These are phyloP conservation scores for Russula lepida DNA, from an alignment of 768 basidiomycete genomes.

Conservation along the genomic window DNA sequence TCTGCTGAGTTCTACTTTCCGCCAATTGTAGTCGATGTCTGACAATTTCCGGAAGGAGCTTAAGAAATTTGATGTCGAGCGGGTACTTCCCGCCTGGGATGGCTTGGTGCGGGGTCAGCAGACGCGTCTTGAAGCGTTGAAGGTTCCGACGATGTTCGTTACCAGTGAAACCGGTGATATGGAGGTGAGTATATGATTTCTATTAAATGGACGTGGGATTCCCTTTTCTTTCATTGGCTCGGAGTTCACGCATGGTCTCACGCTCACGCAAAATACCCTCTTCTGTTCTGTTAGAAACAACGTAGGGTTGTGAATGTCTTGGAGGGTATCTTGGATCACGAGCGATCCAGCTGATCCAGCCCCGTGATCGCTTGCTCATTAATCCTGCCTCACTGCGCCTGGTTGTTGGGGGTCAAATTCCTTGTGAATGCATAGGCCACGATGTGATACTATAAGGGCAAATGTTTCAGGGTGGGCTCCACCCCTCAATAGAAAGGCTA, in stretches of 20 bases:
- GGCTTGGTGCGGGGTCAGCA: slow-evolving; percentile 67
- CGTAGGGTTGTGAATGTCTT: slow-evolving; percentile 62
- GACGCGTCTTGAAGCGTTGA: slow-evolving; percentile 44
- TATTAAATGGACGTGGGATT: not conserved
- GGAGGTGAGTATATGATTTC: slow-evolving; percentile 40
- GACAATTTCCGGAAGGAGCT: slow-evolving; percentile 59
- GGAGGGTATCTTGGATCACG: slow-evolving; percentile 39
- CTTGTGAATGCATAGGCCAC: not conserved
- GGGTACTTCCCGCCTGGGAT: slow-evolving; percentile 70
- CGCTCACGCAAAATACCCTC: not conserved
- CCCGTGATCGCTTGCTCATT: slow-evolving; percentile 2
- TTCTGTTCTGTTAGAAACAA: slow-evolving; percentile 43
- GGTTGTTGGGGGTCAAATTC: not conserved
- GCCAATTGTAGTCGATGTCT: slow-evolving; percentile 47
- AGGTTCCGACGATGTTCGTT: slow-evolving; percentile 65
- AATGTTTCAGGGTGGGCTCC: slow-evolving; percentile 7
- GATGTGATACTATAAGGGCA: not conserved
- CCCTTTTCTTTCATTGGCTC: not conserved
- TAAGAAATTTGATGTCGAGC: slow-evolving; percentile 57
- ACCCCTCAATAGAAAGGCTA: not conserved
- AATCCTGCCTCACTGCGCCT: not conserved
- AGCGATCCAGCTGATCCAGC: slow-evolving; percentile 5
- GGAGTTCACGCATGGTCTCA: not conserved
- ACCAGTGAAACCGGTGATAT: slow-evolving; percentile 41
- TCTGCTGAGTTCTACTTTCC: slow-evolving; percentile 11